Percentiles rank a stretch among this genome's conserved stretches.
phyloP scores from a whole-genome alignment of 805 yeast species.

The Spathaspora arborariae region DNA sequence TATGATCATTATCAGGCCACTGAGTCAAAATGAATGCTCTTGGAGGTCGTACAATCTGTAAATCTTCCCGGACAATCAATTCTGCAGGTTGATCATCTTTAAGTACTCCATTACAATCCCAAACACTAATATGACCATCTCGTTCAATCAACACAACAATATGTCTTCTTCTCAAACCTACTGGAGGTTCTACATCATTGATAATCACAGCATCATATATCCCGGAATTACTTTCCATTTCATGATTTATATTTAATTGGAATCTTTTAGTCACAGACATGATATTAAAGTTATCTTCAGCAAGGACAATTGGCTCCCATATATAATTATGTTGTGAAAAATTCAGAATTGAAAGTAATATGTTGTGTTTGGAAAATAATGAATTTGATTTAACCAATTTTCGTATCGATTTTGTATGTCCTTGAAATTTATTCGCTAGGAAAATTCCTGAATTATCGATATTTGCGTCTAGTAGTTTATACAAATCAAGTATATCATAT shows the following conservation, averaged over 20 bases:
- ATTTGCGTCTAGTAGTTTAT: conserved; percentile 3
- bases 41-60: conserved; percentile 10
- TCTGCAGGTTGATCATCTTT: conserved; percentile 28
- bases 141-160: conserved; percentile 28
- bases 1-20: conserved; percentile 1
- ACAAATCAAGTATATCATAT: conserved; percentile 17
- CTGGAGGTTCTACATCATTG: conserved; percentile 26
- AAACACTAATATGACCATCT: conserved; percentile 44
- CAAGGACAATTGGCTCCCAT: conserved; percentile 37
- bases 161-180: conserved; percentile 21
- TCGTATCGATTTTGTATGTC: conserved; percentile 80
- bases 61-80: conserved; percentile 14
- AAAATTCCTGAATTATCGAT: conserved; percentile 10
- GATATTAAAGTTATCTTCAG: conserved; percentile 9
- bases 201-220: conserved; percentile 32
- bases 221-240: conserved; percentile 10
- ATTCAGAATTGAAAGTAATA: conserved; percentile 35
- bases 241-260: conserved; percentile 20
- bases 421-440: conserved; percentile 59
- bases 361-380: conserved; percentile 17
- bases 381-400: conserved; percentile 58
- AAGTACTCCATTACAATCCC: conserved; percentile 50
- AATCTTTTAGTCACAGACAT: conserved; percentile 33
- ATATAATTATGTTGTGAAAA: conserved; percentile 36
- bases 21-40: conserved; percentile 20